Conservation (phyloP, 2,329 filamentous ascomycete genomes). For the Fusarium stilboides region DNA sequence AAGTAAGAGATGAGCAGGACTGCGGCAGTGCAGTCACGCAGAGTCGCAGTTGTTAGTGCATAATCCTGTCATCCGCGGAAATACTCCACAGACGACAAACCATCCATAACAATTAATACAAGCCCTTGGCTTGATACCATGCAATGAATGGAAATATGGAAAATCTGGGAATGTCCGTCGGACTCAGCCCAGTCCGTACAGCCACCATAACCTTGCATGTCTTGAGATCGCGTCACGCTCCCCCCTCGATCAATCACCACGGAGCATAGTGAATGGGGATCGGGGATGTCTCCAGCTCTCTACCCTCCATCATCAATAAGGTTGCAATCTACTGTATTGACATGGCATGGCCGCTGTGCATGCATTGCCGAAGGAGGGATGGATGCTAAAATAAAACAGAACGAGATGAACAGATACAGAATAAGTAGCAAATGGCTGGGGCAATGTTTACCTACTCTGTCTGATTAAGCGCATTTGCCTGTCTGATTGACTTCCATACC, state of each 20-base stretch:
- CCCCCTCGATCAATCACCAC: background rate
- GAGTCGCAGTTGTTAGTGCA: conserved; percentile 27
- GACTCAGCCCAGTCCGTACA: conserved; percentile 41
- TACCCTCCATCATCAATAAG: conserved; percentile 17
- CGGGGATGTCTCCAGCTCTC: conserved; percentile 1
- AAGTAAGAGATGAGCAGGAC: conserved; percentile 13
- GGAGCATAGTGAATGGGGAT: background rate
- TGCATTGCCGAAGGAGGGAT: conserved; percentile 6
- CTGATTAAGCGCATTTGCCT: conserved; percentile 5
- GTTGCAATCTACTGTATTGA: conserved; percentile 5
- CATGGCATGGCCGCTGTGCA: conserved; percentile 19
- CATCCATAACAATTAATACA: conserved; percentile 29
- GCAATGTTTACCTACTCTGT: conserved; percentile 6
- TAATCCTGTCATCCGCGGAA: conserved; percentile 1
- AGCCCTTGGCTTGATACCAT: background rate
- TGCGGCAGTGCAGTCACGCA: conserved; percentile 36
- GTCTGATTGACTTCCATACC: background rate
- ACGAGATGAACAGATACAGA: background rate
- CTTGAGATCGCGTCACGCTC: conserved; percentile 10
- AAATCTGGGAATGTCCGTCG: conserved; percentile 21
- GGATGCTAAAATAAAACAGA: conserved; percentile 20
- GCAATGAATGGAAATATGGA: conserved; percentile 22
- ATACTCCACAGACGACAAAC: background rate
- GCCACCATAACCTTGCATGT: conserved; percentile 28
- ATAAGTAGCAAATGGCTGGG: conserved; percentile 10